Evolutionary conservation across 306 rosid genomes (phyloP).

Genomic region (Casuarina glauca): DNA sequence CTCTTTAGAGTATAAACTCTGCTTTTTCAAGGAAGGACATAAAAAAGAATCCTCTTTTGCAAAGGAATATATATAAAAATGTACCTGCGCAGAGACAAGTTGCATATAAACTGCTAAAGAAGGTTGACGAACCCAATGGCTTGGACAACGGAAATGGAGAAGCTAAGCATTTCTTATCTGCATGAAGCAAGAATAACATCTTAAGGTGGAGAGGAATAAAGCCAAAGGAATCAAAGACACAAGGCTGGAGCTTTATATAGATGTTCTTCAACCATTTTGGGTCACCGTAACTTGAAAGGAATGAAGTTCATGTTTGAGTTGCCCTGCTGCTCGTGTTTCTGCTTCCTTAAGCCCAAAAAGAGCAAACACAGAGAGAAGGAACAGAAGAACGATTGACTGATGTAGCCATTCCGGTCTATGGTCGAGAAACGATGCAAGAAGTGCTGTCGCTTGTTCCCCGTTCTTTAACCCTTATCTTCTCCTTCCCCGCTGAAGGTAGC

Average conservation of each 20-base stretch:
- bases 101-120: too few species aligned
- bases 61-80: too few species aligned
- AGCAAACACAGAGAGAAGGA: constrained; percentile 49
- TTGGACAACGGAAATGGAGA: constrained; percentile 14
- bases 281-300: constrained; percentile 25
- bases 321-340: constrained; percentile 67
- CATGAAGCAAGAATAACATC: constrained; percentile 27
- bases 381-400: constrained; percentile 38
- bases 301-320: too few species aligned
- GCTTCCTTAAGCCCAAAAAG: constrained; percentile 46
- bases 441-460: constrained; percentile 8
- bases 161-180: constrained; percentile 38
- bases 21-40: too few species aligned
- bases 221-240: too few species aligned
- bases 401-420: constrained; percentile 8
- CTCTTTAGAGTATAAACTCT: too few species aligned
- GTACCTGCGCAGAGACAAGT: too few species aligned
- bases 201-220: constrained; percentile 8
- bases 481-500: constrained; percentile 20
- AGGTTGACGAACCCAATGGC: constrained; percentile 4
- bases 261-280: constrained; percentile 20
- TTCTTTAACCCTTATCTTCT: constrained; percentile 9
- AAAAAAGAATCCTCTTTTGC: too few species aligned
- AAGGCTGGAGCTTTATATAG: too few species aligned
- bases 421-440: constrained; percentile 18